Percentiles rank a stretch among this genome's conserved stretches.
Conservation (phyloP, 495 filamentous ascomycete genomes). For the Aspergillus cavernicola region DNA sequence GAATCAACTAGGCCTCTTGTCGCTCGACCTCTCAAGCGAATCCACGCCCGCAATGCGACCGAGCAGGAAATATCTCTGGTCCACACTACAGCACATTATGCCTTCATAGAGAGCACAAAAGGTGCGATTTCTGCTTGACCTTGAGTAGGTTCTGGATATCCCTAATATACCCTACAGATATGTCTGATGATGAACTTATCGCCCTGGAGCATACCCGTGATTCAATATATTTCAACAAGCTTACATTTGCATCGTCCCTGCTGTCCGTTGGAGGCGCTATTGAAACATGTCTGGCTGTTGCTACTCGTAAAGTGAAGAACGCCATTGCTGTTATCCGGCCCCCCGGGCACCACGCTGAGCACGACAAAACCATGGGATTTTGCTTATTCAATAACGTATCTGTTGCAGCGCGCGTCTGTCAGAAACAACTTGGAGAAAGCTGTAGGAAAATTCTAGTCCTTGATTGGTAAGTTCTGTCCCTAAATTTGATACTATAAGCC, state of each 20-base stretch:
- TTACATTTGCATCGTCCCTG: constrained; percentile 74
- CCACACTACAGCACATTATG: constrained; percentile 70
- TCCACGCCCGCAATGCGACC: constrained; percentile 69
- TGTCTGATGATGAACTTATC: constrained; percentile 59
- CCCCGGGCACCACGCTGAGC: constrained; percentile 92
- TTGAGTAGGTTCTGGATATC: neutral
- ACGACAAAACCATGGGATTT: constrained; percentile 80
- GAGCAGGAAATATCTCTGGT: constrained; percentile 72
- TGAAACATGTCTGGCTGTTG: constrained; percentile 85
- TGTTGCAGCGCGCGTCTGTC: constrained; percentile 81
- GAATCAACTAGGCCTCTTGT: constrained; percentile 45
- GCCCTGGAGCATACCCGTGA: constrained; percentile 62
- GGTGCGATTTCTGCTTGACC: constrained; percentile 26
- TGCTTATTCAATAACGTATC: constrained; percentile 97
- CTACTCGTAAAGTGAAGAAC: constrained; percentile 77
- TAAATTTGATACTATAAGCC: neutral
- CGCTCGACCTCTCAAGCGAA: constrained; percentile 66
- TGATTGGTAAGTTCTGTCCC: constrained; percentile 72
- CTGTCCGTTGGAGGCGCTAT: constrained; percentile 93
- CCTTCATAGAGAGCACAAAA: constrained; percentile 65
- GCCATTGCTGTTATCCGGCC: constrained; percentile 92
- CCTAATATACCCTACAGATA: constrained; percentile 31
- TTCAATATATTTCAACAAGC: constrained; percentile 84
- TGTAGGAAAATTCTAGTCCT: constrained; percentile 89
- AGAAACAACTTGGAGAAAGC: constrained; percentile 64